Conservation (phyloP, 345 rosid genomes). For the Cardiospermum halicacabum region DNA sequence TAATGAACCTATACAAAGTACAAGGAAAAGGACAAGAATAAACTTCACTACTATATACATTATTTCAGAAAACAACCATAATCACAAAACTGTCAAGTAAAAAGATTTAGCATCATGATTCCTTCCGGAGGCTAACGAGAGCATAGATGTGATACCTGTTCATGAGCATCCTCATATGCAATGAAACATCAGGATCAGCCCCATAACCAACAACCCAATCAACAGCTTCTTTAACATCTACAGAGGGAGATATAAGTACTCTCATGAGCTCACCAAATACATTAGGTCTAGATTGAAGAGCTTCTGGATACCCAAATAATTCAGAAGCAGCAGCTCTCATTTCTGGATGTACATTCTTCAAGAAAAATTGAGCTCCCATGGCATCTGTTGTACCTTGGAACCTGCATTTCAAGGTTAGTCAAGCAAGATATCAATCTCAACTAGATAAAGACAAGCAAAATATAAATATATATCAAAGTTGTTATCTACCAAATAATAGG, state of each 20-base stretch:
- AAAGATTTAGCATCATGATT: no score
- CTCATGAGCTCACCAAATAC: conserved; percentile 94
- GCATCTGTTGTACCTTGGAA: conserved; percentile 96
- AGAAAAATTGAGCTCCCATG: conserved; percentile 86
- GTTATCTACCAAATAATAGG: conserved; percentile 75
- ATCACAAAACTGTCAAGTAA: no score
- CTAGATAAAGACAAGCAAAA: conserved; percentile 3
- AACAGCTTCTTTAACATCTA: conserved; percentile 73
- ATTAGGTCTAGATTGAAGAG: conserved; percentile 54
- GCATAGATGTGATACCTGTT: conserved; percentile 46
- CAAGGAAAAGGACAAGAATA: not conserved
- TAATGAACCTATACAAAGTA: not conserved
- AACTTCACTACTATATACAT: not conserved
- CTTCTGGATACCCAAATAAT: conserved; percentile 65
- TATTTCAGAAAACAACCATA: not conserved
- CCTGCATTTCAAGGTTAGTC: conserved; percentile 41
- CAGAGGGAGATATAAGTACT: conserved; percentile 72
- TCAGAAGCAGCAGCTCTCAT: conserved; percentile 72
- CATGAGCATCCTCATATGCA: conserved; percentile 92
- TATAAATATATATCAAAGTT: not conserved
- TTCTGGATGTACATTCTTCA: conserved; percentile 74
- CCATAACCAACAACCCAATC: conserved; percentile 61
- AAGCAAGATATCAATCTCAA: no score
- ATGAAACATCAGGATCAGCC: conserved; percentile 71
- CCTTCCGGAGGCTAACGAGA: not conserved